Base-by-base conservation (phyloP, 345 rosid species). In the Excoecaria cochinchinensis region DNA sequence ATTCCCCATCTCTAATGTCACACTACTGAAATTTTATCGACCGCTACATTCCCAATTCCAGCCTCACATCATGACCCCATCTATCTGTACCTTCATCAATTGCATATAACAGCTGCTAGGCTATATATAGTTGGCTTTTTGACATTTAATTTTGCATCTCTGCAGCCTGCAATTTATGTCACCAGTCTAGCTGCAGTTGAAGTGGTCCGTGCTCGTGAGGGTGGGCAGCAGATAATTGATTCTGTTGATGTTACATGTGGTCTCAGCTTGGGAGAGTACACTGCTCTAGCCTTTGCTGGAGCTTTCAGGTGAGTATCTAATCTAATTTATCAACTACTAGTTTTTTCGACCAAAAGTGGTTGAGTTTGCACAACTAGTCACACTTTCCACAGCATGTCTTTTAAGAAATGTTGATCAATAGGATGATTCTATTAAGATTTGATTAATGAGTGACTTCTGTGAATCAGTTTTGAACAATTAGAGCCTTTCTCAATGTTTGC, bases 181-280 rank as follows among this genome's bases (percentile, higher is more conserved):
- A 92, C 99, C 52, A 93, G 99, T 84, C 85, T 96, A 75, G 99
- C 99, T 60, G 98, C 99, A 16, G 97, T 96, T 55, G 99, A 93
- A 77, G 78, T 96, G 71, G 90, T 93, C 24, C 92, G 97, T 59
- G 89, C 89, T 46, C 89, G 90, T 48, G 95, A 96, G 67, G 95
- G 95, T 22, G 98, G 99, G 19, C 92, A 86, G 71, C 90, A 89
- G 71, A 89, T 92, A 80, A 93, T 92, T 76, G 91, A 92, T 84
- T 91, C 98, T 15, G 90, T 89, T 77, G 97, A 96, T 85, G 97
- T 93, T 62, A 91, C 97, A 11, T 93, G 98, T 70, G 99, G 99
- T 56, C 94, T 96, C 52, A 96, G 98, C 86, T 87, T 96, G 76
- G 99, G 99, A 76, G 99, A 95, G 83, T 96, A 96, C 77, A 90